A percentile compares a stretch with the other conserved stretches of the same genome.
phyloP scores from a whole-genome alignment of 148 eudicot genomes.

The Cornus florida region DNA sequence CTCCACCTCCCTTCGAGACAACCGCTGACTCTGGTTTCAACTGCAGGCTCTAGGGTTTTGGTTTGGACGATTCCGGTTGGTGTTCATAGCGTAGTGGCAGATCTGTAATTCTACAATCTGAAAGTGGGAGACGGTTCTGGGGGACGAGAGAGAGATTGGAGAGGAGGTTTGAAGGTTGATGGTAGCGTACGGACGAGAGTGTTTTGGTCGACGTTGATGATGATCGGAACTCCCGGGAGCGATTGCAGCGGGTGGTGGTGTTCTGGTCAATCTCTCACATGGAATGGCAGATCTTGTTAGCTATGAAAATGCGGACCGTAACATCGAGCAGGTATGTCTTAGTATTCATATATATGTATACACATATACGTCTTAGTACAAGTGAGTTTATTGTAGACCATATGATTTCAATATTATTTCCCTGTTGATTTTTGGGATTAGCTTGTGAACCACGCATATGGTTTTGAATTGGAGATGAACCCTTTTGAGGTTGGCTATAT shows the following conservation, averaged over 20 bases:
- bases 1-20: background rate
- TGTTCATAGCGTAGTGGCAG: background rate
- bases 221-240: conserved; percentile 54
- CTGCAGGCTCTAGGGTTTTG: conserved; percentile 26
- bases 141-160: conserved; percentile 1
- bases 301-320: conserved; percentile 55
- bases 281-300: conserved; percentile 98
- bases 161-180: conserved; percentile 27
- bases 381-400: no score
- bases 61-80: conserved; percentile 2
- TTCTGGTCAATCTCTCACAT: conserved; percentile 57
- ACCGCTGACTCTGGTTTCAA: background rate
- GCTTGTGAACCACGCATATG: no score
- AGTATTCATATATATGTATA: background rate
- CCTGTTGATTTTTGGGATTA: no score
- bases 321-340: conserved; percentile 68
- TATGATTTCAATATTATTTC: no score
- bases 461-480: background rate
- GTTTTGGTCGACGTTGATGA: conserved; percentile 47
- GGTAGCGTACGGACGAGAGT: conserved; percentile 26
- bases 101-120: conserved; percentile 14
- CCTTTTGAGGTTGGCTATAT: no score
- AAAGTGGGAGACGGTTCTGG: background rate
- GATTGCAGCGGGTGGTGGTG: conserved; percentile 52
- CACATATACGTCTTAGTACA: no score